Conservation (phyloP, 2,329 filamentous ascomycete genomes). For the Sclerotiophoma versabilis region DNA sequence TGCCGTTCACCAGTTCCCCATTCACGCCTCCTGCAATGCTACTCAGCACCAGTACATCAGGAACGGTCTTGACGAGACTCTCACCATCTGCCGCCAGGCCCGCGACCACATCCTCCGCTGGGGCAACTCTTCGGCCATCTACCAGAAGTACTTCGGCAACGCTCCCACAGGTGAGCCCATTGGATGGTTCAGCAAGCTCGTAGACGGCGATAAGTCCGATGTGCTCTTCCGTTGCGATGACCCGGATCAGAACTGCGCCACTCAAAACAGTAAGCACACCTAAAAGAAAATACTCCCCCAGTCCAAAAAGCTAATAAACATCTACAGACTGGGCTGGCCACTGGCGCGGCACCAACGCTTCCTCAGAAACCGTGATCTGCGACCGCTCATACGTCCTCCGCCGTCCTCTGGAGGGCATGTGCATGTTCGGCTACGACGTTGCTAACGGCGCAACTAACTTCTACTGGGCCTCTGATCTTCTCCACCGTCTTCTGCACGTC, state of each 20-base stretch:
- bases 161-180: constrained; percentile 64
- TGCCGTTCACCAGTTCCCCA: constrained; percentile 54
- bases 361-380: constrained; percentile 74
- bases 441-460: constrained; percentile 63
- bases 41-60: constrained; percentile 66
- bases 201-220: constrained; percentile 63
- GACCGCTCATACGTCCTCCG: constrained; percentile 66
- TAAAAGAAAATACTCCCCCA: background rate
- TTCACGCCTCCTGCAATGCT: constrained; percentile 71
- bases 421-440: constrained; percentile 69
- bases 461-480: constrained; percentile 71
- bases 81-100: constrained; percentile 66
- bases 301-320: background rate
- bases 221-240: constrained; percentile 74
- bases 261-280: constrained; percentile 33
- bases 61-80: constrained; percentile 64
- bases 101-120: constrained; percentile 67
- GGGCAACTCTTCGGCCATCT: constrained; percentile 65
- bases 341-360: constrained; percentile 70
- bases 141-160: constrained; percentile 72
- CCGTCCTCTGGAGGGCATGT: constrained; percentile 65
- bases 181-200: constrained; percentile 69
- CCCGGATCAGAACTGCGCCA: constrained; percentile 67
- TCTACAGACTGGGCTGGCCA: constrained; percentile 69
- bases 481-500: constrained; percentile 72